phyloP scores from a whole-genome alignment of 2,329 filamentous ascomycete genomes.

The Sporothrix pallida region DNA sequence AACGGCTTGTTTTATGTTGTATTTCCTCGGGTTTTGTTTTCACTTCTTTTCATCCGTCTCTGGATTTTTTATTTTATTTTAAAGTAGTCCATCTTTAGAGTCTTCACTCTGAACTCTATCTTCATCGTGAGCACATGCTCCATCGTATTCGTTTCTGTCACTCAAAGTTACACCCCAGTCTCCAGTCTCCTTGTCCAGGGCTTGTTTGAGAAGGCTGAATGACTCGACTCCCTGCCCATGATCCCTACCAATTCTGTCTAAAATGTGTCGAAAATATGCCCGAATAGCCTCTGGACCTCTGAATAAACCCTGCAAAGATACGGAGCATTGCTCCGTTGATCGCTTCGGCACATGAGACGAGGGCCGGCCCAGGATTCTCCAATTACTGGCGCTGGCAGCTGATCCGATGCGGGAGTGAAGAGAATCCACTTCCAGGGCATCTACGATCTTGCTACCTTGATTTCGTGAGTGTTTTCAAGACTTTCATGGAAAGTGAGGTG shows the following conservation, averaged over 20 bases:
- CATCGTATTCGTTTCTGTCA: neutral
- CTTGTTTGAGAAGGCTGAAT: constrained; percentile 24
- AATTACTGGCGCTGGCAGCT: constrained; percentile 9
- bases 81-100: neutral
- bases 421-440: neutral
- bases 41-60: neutral
- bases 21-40: neutral
- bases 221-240: neutral
- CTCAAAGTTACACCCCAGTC: neutral
- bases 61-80: neutral
- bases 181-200: neutral
- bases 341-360: constrained; percentile 26
- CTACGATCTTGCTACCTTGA: neutral
- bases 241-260: neutral
- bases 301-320: neutral
- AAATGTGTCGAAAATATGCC: too few relatives aligned
- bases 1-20: neutral
- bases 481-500: too few relatives aligned
- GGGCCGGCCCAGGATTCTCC: constrained; percentile 11
- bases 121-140: neutral
- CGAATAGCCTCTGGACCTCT: neutral
- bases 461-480: too few relatives aligned
- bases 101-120: neutral
- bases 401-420: neutral
- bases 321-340: neutral